A percentile compares a stretch with the other conserved stretches of the same genome.
Evolutionary conservation across 2,329 filamentous ascomycete genomes (phyloP).

Genomic region (Aspergillus sp.): DNA sequence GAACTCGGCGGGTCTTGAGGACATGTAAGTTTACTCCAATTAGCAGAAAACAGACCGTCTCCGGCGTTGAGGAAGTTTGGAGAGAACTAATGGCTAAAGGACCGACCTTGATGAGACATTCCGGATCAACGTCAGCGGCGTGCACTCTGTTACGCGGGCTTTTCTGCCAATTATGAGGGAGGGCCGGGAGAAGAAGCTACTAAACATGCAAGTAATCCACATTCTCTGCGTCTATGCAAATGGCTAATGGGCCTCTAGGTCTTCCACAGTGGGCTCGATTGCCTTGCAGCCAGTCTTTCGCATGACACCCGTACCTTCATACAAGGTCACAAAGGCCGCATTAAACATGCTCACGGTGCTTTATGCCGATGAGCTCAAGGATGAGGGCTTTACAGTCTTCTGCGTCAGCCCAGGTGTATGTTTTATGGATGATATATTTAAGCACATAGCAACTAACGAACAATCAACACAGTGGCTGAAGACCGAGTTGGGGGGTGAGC

Average conservation of each 20-base stretch:
- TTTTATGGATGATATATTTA: not conserved
- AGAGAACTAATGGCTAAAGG: slow-evolving; percentile 20
- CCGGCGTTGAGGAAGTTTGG: too few relatives aligned
- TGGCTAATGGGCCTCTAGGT: not conserved
- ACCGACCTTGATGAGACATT: slow-evolving; percentile 42
- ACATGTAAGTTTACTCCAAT: slow-evolving; percentile 16
- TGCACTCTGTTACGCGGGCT: slow-evolving; percentile 40
- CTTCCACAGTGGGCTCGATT: slow-evolving; percentile 32
- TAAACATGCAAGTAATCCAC: slow-evolving; percentile 42
- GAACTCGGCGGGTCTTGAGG: slow-evolving; percentile 13
- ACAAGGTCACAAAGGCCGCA: slow-evolving; percentile 51
- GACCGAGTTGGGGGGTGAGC: slow-evolving; percentile 44
- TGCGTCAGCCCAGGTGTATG: slow-evolving; percentile 48
- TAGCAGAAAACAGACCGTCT: not conserved
- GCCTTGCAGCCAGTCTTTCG: slow-evolving; percentile 22
- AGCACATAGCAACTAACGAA: too few relatives aligned
- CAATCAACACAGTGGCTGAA: slow-evolving; percentile 42
- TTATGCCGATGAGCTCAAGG: slow-evolving; percentile 25
- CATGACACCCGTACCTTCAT: slow-evolving; percentile 31
- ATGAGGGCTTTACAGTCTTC: slow-evolving; percentile 45
- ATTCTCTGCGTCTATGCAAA: not conserved
- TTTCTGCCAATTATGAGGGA: slow-evolving; percentile 42
- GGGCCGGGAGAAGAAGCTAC: slow-evolving; percentile 44
- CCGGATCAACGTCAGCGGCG: slow-evolving; percentile 43
- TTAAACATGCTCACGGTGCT: slow-evolving; percentile 49